A percentile compares a stretch with the other conserved stretches of the same genome.
Evolutionary conservation across 768 basidiomycete species (phyloP).

Genomic region (Peribolospora baueri): DNA sequence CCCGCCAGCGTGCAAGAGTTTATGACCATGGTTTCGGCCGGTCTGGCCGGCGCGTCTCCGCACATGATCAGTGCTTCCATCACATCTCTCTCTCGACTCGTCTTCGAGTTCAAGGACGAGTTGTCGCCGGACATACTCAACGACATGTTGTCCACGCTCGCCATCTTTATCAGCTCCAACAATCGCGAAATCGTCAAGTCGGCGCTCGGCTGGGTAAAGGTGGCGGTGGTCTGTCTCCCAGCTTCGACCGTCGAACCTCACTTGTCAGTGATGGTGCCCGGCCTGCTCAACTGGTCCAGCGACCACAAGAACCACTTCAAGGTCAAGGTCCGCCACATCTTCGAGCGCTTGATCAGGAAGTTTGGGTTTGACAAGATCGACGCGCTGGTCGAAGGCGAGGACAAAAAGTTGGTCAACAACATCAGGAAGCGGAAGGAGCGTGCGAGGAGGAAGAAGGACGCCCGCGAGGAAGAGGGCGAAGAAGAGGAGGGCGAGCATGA

Average conservation of each 20-base stretch:
- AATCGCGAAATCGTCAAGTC: conserved; percentile 98
- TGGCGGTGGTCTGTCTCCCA: conserved; percentile 66
- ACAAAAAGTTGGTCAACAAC: conserved; percentile 66
- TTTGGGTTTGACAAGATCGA: conserved; percentile 65
- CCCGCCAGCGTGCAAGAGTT: conserved; percentile 67
- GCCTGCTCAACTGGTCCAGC: conserved; percentile 71
- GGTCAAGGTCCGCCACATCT: conserved; percentile 81
- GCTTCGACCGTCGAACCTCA: conserved; percentile 47
- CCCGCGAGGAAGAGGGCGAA: conserved; percentile 28
- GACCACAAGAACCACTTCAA: conserved; percentile 99
- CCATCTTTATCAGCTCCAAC: conserved; percentile 63
- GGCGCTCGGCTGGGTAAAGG: conserved; percentile 78
- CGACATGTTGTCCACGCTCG: conserved; percentile 35
- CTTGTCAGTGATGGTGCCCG: conserved; percentile 52
- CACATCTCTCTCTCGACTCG: conserved; percentile 70
- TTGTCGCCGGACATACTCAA: neutral
- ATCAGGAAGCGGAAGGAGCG: conserved; percentile 89
- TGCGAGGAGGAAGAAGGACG: conserved; percentile 63
- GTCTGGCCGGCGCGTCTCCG: conserved; percentile 60
- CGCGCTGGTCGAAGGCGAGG: conserved; percentile 46
- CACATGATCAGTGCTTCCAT: conserved; percentile 98
- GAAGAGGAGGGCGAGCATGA: conserved; percentile 28
- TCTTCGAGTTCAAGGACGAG: conserved; percentile 87
- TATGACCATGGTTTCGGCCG: conserved; percentile 88
- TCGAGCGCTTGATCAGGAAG: conserved; percentile 77